Percentiles rank a stretch among this genome's conserved stretches.
Evolutionary conservation across 768 basidiomycete species (phyloP).

Genomic region (Amanita inopinata): DNA sequence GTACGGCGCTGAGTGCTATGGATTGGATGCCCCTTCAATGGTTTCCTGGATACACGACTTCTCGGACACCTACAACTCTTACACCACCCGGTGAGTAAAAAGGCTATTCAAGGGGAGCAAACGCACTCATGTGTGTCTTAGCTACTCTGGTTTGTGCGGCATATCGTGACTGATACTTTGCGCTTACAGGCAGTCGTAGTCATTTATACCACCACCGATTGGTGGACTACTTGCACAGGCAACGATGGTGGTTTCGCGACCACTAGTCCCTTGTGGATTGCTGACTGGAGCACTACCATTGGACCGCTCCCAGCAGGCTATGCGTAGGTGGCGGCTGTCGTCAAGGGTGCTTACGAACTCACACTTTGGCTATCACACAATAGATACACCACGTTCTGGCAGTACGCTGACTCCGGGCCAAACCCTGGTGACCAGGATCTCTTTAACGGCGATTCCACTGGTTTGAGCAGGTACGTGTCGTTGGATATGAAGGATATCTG

Average conservation of each 20-base stretch:
- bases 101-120: not conserved
- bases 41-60: constrained; percentile 54
- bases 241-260: constrained; percentile 40
- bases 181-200: constrained; percentile 20
- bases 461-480: constrained; percentile 10
- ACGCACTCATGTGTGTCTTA: constrained; percentile 11
- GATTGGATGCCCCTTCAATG: constrained; percentile 41
- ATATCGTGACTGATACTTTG: not conserved
- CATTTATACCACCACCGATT: constrained; percentile 55
- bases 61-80: constrained; percentile 44
- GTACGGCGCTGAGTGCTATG: constrained; percentile 43
- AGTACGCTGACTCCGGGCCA: constrained; percentile 34
- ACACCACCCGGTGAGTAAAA: constrained; percentile 33
- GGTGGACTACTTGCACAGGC: constrained; percentile 62
- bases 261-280: constrained; percentile 53
- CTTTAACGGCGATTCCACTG: constrained; percentile 42
- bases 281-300: constrained; percentile 36
- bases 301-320: constrained; percentile 54
- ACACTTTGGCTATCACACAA: not conserved
- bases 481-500: too few relatives aligned
- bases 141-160: constrained; percentile 28
- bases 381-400: constrained; percentile 5
- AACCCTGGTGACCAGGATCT: constrained; percentile 48
- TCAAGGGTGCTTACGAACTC: not conserved
- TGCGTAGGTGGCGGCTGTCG: constrained; percentile 21